These are phyloP conservation scores for Pogostemon cablin DNA, from an alignment of 257 asterid genomes.

Conservation along the genomic window DNA sequence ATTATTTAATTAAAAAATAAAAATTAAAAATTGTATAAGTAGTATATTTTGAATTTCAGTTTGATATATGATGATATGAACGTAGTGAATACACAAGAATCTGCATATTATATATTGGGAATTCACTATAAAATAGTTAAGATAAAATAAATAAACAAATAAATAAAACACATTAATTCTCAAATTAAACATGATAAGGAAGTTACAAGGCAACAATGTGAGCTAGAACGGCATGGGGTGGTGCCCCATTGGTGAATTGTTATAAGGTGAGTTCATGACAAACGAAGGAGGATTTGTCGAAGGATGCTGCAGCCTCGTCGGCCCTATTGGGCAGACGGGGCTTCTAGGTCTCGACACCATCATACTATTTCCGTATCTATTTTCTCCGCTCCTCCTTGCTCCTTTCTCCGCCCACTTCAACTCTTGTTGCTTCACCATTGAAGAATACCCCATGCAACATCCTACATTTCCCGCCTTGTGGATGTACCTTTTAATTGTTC, in stretches of 20 bases:
- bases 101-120: too few relatives aligned
- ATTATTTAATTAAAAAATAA: too few relatives aligned
- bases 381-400: constrained; percentile 56
- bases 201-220: background rate
- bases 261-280: constrained; percentile 56
- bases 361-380: constrained; percentile 40
- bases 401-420: constrained; percentile 87
- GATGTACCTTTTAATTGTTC: constrained; percentile 53
- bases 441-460: constrained; percentile 70
- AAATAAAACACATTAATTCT: background rate
- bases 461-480: constrained; percentile 62
- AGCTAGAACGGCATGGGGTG: constrained; percentile 64
- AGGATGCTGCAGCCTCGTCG: constrained; percentile 30
- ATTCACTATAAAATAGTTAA: too few relatives aligned
- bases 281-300: constrained; percentile 49
- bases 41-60: too few relatives aligned
- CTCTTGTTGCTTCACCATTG: constrained; percentile 68
- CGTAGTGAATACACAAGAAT: too few relatives aligned
- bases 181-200: background rate
- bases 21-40: too few relatives aligned
- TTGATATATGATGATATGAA: too few relatives aligned
- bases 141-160: background rate
- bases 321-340: constrained; percentile 39
- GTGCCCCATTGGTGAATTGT: constrained; percentile 48
- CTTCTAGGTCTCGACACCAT: constrained; percentile 52